These are phyloP conservation scores for Hydnum rufescens DNA, from an alignment of 768 basidiomycete genomes.

Conservation along the genomic window DNA sequence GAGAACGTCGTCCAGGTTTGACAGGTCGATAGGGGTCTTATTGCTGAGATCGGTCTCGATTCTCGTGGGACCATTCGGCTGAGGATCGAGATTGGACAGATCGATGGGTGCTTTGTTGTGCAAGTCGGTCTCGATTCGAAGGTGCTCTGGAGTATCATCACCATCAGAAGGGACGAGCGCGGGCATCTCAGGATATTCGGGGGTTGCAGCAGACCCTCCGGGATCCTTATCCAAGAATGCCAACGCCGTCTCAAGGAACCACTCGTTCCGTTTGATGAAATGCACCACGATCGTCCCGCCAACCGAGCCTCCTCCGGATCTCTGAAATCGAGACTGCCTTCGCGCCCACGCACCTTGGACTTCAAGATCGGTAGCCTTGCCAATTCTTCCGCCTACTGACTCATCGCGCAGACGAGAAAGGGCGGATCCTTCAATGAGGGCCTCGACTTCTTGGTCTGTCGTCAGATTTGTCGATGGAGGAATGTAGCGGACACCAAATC, in stretches of 20 bases:
- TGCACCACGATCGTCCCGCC: constrained; percentile 94
- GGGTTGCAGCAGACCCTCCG: too few relatives aligned
- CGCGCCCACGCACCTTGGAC: constrained; percentile 12
- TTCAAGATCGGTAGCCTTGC: constrained; percentile 8
- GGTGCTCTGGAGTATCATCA: not conserved
- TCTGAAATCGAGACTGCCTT: constrained; percentile 13
- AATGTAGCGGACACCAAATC: constrained; percentile 57
- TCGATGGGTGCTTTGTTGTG: not conserved
- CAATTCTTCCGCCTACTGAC: not conserved
- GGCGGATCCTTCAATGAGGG: constrained; percentile 78
- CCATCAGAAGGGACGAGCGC: not conserved
- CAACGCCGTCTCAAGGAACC: constrained; percentile 86
- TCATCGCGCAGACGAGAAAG: constrained; percentile 39
- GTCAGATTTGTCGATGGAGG: constrained; percentile 49
- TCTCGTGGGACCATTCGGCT: not conserved
- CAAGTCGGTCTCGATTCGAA: not conserved
- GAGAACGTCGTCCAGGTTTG: not conserved
- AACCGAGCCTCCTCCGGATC: constrained; percentile 19
- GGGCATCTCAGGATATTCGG: not conserved
- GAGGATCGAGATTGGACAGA: not conserved
- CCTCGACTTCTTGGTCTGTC: constrained; percentile 59
- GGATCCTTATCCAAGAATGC: constrained; percentile 60
- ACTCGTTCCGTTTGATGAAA: constrained; percentile 92
- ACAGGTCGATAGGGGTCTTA: not conserved
- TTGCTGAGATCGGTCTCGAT: not conserved